Conservation (phyloP, 139 green algal genomes). For the Dunaliella primolecta region DNA sequence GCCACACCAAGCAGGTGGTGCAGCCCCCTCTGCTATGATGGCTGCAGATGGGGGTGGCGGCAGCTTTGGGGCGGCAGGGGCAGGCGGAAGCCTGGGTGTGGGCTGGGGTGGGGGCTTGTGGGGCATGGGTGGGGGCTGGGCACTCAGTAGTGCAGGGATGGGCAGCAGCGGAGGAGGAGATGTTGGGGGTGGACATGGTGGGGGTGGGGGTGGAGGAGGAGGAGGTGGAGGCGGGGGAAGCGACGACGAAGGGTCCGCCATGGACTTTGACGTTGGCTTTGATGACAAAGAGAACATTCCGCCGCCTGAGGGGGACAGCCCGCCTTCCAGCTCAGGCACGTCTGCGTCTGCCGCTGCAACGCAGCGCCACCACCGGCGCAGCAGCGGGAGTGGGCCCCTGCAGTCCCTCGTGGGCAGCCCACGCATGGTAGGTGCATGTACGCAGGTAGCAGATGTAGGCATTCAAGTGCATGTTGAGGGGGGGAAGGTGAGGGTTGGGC, state of each 20-base stretch:
- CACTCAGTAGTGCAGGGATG: no score
- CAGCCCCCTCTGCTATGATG: no score
- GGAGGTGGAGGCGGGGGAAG: neutral
- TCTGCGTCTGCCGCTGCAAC: no score
- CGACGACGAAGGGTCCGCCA: neutral
- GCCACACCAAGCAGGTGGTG: no score
- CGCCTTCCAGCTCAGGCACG: neutral
- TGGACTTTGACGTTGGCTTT: constrained; percentile 2
- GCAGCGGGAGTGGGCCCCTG: neutral
- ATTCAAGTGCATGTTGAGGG: no score
- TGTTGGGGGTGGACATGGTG: neutral
- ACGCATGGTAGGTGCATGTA: neutral
- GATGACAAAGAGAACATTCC: constrained; percentile 1
- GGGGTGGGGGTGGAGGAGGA: neutral
- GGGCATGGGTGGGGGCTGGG: no score
- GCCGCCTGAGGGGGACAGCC: neutral
- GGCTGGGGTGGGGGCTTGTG: no score
- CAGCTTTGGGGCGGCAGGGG: no score
- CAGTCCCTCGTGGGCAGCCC: neutral
- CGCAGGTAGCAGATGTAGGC: no score
- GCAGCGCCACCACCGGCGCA: neutral
- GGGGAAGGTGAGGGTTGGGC: no score
- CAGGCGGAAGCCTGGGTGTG: no score
- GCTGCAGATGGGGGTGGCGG: no score
- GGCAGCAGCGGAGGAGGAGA: neutral